Conservation (phyloP, 768 basidiomycete species). For the Myochromella boudieri region DNA sequence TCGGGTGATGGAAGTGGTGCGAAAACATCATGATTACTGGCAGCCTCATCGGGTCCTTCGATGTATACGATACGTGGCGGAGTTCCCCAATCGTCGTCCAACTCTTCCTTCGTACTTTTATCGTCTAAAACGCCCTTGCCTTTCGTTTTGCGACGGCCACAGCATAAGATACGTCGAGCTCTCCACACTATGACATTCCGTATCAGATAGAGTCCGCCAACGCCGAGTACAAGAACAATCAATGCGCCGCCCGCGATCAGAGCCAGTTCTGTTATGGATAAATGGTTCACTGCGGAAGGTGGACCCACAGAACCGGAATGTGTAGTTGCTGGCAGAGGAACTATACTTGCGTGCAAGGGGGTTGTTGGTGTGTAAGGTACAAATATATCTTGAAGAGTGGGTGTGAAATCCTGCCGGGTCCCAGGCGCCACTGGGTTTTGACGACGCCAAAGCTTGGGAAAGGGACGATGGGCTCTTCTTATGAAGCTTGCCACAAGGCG, state of each 20-base stretch:
- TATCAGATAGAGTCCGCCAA: slow-evolving; percentile 5
- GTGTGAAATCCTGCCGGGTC: no score
- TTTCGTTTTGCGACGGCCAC: slow-evolving; percentile 8
- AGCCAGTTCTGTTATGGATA: slow-evolving; percentile 11
- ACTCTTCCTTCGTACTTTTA: slow-evolving; percentile 6
- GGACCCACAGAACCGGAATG: neutral
- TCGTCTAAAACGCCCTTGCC: neutral
- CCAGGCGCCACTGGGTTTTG: no score
- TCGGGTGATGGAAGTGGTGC: slow-evolving; percentile 1
- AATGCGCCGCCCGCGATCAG: slow-evolving; percentile 11
- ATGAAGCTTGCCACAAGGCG: no score
- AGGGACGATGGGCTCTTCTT: neutral
- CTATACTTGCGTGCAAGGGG: slow-evolving; percentile 21
- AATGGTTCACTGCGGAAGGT: neutral
- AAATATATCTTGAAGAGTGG: no score
- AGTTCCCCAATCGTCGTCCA: slow-evolving; percentile 18
- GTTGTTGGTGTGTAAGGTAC: slow-evolving; percentile 13
- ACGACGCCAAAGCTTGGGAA: slow-evolving; percentile 4
- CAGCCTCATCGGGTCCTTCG: slow-evolving; percentile 5
- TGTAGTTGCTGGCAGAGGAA: slow-evolving; percentile 7
- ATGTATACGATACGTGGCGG: slow-evolving; percentile 15
- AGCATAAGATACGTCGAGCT: slow-evolving; percentile 6
- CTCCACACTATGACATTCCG: slow-evolving; percentile 13
- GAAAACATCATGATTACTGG: slow-evolving; percentile 1
- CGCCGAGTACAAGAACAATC: slow-evolving; percentile 4